Percentiles rank a stretch among this genome's conserved stretches.
These are phyloP conservation scores for Cryphonectria japonica DNA, from an alignment of 2,329 filamentous ascomycete species.

Conservation along the genomic window DNA sequence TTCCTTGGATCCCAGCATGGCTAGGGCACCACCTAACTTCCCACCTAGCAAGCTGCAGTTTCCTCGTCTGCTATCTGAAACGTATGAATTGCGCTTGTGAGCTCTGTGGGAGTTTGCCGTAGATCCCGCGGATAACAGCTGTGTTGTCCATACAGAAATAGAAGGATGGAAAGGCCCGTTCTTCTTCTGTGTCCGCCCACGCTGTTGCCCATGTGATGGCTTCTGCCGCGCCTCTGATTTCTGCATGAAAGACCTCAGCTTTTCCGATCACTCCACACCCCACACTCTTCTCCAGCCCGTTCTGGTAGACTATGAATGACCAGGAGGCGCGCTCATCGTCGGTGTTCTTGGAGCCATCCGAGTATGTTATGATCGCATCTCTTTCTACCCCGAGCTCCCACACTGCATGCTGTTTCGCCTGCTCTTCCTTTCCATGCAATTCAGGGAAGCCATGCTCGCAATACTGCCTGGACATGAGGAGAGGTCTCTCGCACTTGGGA, in stretches of 20 bases:
- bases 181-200: too few species aligned
- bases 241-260: neutral
- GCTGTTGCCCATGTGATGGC: too few species aligned
- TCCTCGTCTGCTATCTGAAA: too few species aligned
- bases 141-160: too few species aligned
- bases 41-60: neutral
- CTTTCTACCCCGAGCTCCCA: neutral
- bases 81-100: too few species aligned
- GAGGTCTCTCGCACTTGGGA: neutral
- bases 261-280: neutral
- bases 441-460: neutral
- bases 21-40: neutral
- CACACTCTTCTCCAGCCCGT: neutral
- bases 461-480: neutral
- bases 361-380: neutral
- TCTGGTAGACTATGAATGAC: neutral
- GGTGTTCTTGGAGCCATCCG: neutral
- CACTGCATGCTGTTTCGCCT: neutral
- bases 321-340: neutral
- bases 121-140: too few species aligned
- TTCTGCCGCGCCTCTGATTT: neutral
- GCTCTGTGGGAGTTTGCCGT: too few species aligned
- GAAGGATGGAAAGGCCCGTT: too few species aligned
- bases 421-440: neutral
- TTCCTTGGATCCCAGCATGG: neutral